These are phyloP conservation scores for Trichoderma simmonsii DNA, from an alignment of 2,329 filamentous ascomycete genomes.

Conservation along the genomic window DNA sequence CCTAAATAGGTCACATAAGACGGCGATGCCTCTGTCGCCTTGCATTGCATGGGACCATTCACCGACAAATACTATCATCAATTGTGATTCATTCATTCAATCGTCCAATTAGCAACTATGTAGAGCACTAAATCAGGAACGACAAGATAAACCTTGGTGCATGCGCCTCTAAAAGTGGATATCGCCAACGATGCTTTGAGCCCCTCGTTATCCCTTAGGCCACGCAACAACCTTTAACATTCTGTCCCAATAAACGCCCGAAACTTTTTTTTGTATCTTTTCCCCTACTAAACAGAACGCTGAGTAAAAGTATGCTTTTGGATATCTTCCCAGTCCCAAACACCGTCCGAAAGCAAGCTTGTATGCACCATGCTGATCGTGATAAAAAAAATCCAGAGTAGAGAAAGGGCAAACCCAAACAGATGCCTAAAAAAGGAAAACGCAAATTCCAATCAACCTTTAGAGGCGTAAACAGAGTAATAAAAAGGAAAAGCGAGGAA, in stretches of 20 bases:
- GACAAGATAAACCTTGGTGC: neutral
- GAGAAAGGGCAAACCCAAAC: neutral
- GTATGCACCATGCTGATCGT: neutral
- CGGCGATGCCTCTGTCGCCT: neutral
- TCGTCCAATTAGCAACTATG: neutral
- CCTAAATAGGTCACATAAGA: neutral
- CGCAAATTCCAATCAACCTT: neutral
- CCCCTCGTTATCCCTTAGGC: neutral
- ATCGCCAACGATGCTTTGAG: slow-evolving; percentile 17
- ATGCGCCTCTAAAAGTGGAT: slow-evolving; percentile 11
- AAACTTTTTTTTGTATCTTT: slow-evolving; percentile 7
- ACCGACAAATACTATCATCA: neutral
- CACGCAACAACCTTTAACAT: neutral
- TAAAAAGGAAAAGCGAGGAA: neutral
- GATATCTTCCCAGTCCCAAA: slow-evolving; percentile 20
- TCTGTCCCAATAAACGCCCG: neutral
- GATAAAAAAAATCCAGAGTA: neutral
- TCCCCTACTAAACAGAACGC: slow-evolving; percentile 1
- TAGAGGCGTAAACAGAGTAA: neutral
- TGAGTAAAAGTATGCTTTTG: slow-evolving; percentile 14
- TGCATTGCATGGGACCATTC: neutral
- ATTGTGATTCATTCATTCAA: neutral
- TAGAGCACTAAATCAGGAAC: neutral
- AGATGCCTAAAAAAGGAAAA: neutral
- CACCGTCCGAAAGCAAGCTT: slow-evolving; percentile 16